Base-by-base conservation (phyloP, 176 grass and related monocot species). In the Eragrostis curvula region DNA sequence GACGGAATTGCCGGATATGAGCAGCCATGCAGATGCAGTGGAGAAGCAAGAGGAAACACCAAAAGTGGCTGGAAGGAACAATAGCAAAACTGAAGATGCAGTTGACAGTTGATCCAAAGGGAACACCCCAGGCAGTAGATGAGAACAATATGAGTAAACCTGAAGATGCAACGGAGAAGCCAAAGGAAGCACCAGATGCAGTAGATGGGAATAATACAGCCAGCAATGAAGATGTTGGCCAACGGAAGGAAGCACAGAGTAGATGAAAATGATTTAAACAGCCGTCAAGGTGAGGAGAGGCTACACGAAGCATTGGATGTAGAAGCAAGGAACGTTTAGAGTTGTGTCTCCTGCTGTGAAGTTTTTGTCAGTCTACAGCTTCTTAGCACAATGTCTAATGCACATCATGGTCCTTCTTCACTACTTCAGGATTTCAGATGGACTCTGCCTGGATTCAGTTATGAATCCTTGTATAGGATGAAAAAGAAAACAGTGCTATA, bases 261-360 rank as follows among this genome's bases (percentile, higher is more conserved):
- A 43, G 39, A 74, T 55, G 46, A 9, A n/a, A 73, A 73, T 11
- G 47, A 72, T 73, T 21, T 27, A 44, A 65, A 24, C 46, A 57
- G 36, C 30, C 23, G 45, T 73, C 55, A 65, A 45, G 23, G 14
- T 43, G 30, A 64, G 10, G 67, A 72, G 56, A 71, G 72, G 32
- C 80, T 0, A 10, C 72, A 79, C 27, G 56, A 67, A 77, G 29
- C 40, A 25, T 18, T 40, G 24, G 28, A 73, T 65, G 28, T 7
- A 24, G 49, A 83, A 43, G 61, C 6, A 30, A 90, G 83, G 18
- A 25, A 75, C 61, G 71, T 62, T 15, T 60, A 87, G 71, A 79
- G 74, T n/a, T 68, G 17, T 1, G 1, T 49, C 15, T 61, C 30
- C 23, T 46, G 75, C 29, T 82, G 21, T 56, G 41, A 47, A 76